These are phyloP conservation scores for Sarocladium oryzae DNA, from an alignment of 2,329 filamentous ascomycete genomes.

Conservation along the genomic window DNA sequence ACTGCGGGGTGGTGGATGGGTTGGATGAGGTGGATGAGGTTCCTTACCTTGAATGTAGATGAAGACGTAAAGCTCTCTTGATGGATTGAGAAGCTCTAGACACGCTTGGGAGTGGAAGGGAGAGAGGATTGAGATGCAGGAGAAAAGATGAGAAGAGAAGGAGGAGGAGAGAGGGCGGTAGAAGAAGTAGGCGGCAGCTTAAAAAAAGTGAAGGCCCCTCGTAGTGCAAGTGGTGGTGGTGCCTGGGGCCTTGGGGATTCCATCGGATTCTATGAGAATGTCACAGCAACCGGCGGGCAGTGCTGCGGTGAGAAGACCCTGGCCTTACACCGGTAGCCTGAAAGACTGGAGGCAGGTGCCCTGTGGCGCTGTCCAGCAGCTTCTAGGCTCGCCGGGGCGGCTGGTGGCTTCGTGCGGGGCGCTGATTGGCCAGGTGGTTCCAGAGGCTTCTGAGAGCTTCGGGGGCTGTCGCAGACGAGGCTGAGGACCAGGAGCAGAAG, in stretches of 20 bases:
- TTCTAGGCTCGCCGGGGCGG: constrained; percentile 1
- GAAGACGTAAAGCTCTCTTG: constrained; percentile 12
- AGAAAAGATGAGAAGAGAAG: constrained; percentile 17
- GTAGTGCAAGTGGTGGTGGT: constrained; percentile 17
- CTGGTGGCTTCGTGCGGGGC: not conserved
- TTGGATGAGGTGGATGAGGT: not conserved
- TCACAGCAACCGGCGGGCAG: constrained; percentile 2
- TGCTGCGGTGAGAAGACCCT: constrained; percentile 5
- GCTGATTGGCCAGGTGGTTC: constrained; percentile 20
- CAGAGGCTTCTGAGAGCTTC: constrained; percentile 20
- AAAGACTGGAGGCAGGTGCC: too few relatives aligned
- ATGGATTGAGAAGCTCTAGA: constrained; percentile 11
- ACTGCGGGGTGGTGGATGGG: not conserved
- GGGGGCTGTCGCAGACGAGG: constrained; percentile 6
- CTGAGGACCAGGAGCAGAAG: too few relatives aligned
- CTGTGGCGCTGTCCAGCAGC: not conserved
- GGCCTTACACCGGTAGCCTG: constrained; percentile 8
- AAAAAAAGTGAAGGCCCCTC: constrained; percentile 30
- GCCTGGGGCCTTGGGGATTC: constrained; percentile 30
- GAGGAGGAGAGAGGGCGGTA: constrained; percentile 11
- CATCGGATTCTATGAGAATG: constrained; percentile 37
- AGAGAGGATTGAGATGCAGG: constrained; percentile 17
- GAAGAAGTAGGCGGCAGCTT: constrained; percentile 18
- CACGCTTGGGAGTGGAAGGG: constrained; percentile 15
- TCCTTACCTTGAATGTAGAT: constrained; percentile 18